Evolutionary conservation across 805 yeast genomes (phyloP).

Genomic region (Saturnispora serradocipensis): DNA sequence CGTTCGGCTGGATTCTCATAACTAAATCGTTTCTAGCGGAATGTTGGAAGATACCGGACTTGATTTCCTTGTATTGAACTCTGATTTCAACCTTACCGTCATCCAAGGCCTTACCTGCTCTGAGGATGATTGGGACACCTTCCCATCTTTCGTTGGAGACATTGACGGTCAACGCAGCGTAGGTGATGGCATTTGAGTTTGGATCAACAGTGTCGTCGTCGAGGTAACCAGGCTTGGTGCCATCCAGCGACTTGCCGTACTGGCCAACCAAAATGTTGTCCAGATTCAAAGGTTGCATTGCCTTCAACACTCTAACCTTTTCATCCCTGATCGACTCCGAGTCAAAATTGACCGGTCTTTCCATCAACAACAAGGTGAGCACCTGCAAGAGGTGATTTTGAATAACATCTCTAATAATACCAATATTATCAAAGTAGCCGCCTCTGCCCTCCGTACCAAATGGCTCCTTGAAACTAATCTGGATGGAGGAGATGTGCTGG

Average conservation of each 20-base stretch:
- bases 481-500: slow-evolving; percentile 68
- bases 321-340: slow-evolving; percentile 95
- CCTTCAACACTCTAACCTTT: slow-evolving; percentile 85
- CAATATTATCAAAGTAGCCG: slow-evolving; percentile 91
- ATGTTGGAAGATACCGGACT: slow-evolving; percentile 69
- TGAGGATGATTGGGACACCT: slow-evolving; percentile 90
- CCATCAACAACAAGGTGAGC: slow-evolving; percentile 87
- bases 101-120: slow-evolving; percentile 97
- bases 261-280: slow-evolving; percentile 78
- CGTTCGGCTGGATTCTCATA: slow-evolving; percentile 88
- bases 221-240: slow-evolving; percentile 78
- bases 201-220: slow-evolving; percentile 86
- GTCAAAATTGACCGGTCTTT: slow-evolving; percentile 82
- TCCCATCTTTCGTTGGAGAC: slow-evolving; percentile 95
- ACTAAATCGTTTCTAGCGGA: slow-evolving; percentile 90
- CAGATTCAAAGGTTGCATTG: slow-evolving; percentile 58
- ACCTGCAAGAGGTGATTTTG: slow-evolving; percentile 96
- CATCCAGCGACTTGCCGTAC: slow-evolving; percentile 76
- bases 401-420: slow-evolving; percentile 96
- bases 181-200: slow-evolving; percentile 83
- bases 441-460: slow-evolving; percentile 99
- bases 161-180: slow-evolving; percentile 72
- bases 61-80: slow-evolving; percentile 81
- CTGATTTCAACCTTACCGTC: slow-evolving; percentile 93
- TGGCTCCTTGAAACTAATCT: slow-evolving; percentile 92